A percentile compares a stretch with the other conserved stretches of the same genome.
These are phyloP conservation scores for Debaryomycetaceae sp. DNA, from an alignment of 1,139 yeast species.

Conservation along the genomic window DNA sequence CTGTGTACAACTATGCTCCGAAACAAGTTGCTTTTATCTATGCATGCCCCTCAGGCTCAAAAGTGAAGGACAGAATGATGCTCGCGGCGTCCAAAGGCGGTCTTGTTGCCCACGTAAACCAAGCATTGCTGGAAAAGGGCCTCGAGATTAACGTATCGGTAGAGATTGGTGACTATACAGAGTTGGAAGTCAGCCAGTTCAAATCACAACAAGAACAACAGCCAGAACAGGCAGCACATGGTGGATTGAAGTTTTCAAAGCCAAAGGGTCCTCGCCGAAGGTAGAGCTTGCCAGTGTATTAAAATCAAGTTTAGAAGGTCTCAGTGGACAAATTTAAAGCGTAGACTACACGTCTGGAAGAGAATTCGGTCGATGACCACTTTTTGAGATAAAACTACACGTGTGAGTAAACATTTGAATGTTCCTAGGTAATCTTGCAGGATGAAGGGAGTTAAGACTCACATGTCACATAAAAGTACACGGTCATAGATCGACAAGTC, in stretches of 20 bases:
- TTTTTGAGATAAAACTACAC: too few relatives aligned
- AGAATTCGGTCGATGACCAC: too few relatives aligned
- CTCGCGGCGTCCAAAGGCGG: constrained; percentile 79
- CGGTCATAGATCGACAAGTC: too few relatives aligned
- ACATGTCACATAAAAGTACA: too few relatives aligned
- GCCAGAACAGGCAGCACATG: constrained; percentile 6
- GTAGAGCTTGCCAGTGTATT: too few relatives aligned
- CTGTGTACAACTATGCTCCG: constrained; percentile 34
- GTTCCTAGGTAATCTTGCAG: background rate
- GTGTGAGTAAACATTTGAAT: background rate
- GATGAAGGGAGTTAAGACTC: too few relatives aligned
- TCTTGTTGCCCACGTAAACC: constrained; percentile 40
- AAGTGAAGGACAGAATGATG: constrained; percentile 84
- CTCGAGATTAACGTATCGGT: constrained; percentile 27
- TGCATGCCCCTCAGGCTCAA: constrained; percentile 84
- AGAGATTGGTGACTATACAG: constrained; percentile 63
- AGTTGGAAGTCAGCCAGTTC: constrained; percentile 38
- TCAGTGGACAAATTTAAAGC: too few relatives aligned
- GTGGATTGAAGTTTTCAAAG: constrained; percentile 30
- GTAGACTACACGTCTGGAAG: too few relatives aligned
- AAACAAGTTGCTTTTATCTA: constrained; percentile 49
- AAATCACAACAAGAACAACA: constrained; percentile 7
- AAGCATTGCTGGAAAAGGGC: constrained; percentile 14
- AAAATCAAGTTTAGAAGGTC: too few relatives aligned
- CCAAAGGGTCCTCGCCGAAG: constrained; percentile 50